Conservation (phyloP, 441 rosid species). For the Breynia disticha region DNA sequence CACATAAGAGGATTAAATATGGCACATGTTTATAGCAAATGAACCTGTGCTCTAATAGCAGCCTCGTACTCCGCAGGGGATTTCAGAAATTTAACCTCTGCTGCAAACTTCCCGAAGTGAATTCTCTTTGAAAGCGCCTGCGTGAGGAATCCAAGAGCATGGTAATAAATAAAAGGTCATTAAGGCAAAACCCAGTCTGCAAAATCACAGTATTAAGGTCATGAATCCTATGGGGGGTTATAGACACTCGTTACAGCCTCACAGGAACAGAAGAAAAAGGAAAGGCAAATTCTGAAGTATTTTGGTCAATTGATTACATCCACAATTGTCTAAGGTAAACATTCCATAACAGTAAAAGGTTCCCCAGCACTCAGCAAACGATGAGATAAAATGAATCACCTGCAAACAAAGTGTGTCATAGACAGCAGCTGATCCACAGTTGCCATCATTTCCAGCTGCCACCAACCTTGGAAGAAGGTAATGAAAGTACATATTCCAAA, state of each 20-base stretch:
- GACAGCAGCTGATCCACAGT: constrained; percentile 81
- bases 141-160: constrained; percentile 2
- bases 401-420: constrained; percentile 85
- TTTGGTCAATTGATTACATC: no score
- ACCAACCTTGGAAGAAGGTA: constrained; percentile 77
- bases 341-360: no score
- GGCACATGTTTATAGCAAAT: not conserved
- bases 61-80: constrained; percentile 47
- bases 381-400: constrained; percentile 26
- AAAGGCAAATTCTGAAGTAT: no score
- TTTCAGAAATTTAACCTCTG: constrained; percentile 74
- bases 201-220: not conserved
- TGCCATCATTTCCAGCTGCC: constrained; percentile 78
- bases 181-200: not conserved
- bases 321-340: no score
- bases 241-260: no score
- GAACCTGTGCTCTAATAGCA: constrained; percentile 71
- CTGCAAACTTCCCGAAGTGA: constrained; percentile 89
- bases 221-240: no score
- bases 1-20: not conserved
- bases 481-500: constrained; percentile 83
- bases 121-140: constrained; percentile 89
- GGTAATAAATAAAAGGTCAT: not conserved
- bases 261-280: no score
- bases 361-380: not conserved